Evolutionary conservation across 371 early-diverging fungal species (phyloP), one percentile per base, ranked within the genome.

Genomic region (Parasitella parasitica): DNA sequence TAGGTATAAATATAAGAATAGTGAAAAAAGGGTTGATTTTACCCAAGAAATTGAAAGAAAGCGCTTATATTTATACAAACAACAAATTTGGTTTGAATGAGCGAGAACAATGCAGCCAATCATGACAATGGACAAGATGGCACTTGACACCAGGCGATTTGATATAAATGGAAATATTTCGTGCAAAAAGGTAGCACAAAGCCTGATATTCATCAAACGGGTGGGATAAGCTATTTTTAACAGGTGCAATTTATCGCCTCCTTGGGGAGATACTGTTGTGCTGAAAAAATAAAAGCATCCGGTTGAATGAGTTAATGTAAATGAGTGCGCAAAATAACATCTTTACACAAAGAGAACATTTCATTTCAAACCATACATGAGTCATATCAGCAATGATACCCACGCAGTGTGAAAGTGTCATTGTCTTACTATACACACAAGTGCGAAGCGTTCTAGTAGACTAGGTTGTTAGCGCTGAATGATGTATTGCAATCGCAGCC

Each of bases 141-240:
- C 61, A 60, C 61, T 60, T 60, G 61, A 60, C 61, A 60, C 53
- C 61, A 60, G 20, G 13, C 22, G 43, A 46, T 12, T 6, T 9
- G 26, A 52, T 37, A 38, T 38, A 38, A 38, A 51, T 51, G 38
- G 49, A 11, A 57, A 57, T 7, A 36, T 0, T 20, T 41, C 6
- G 41, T 18, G 20, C 16, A 18, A 5, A 35, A 34, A 53, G 18
- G 18, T 41, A 41, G 9, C 20, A 41, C 41, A 41, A 20, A 41
- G 41, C 41, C 41, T 41, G 38, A 37, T 41, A 0, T 41, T 41
- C 18, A 41, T 8, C 20, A 16, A 41, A 41, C 37, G 15, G 11
- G n/a, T n/a, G n/a, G n/a, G n/a, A n/a, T n/a, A n/a, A 53, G n/a
- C 36, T 53, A 22, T 35, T 35, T 53, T 53, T 36, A 35, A 20